phyloP scores from a whole-genome alignment of 495 filamentous ascomycete genomes.

The Penicillium canescens region DNA sequence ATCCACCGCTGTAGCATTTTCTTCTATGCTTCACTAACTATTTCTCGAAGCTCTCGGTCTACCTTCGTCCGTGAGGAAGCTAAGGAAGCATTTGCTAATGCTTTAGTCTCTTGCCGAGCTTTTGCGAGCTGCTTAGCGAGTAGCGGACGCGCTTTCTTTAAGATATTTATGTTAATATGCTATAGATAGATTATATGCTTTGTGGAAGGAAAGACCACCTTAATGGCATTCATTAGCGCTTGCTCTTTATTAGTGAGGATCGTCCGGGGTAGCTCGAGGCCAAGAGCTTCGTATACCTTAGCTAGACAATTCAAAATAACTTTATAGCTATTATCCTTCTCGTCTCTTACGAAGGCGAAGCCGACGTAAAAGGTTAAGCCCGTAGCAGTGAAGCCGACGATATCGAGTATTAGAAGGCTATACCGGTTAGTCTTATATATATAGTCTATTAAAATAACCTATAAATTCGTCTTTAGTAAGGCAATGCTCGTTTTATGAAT shows the following conservation, averaged over 20 bases:
- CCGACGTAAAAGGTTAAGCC: conserved; percentile 10
- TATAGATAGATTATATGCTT: not conserved
- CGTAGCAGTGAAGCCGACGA: conserved; percentile 8
- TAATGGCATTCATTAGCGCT: not conserved
- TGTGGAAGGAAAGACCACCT: not conserved
- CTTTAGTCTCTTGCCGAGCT: not conserved
- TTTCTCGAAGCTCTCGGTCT: not conserved
- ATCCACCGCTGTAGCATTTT: not conserved
- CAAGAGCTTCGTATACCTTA: not conserved
- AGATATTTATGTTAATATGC: conserved; percentile 2
- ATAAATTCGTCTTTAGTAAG: not conserved
- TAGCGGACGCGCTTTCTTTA: not conserved
- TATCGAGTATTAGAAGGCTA: conserved; percentile 16
- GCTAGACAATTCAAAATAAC: not conserved
- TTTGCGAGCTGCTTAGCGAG: not conserved
- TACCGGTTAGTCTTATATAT: conserved; percentile 23
- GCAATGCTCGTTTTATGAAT: conserved; percentile 3
- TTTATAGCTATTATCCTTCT: conserved; percentile 1
- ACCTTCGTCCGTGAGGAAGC: too few species aligned
- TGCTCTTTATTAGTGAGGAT: conserved; percentile 4
- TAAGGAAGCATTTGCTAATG: too few species aligned
- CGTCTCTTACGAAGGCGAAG: conserved; percentile 11
- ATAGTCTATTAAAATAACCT: conserved; percentile 9
- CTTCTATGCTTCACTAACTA: not conserved
- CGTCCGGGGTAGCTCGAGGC: not conserved